Base-by-base conservation (phyloP, 176 grass and related monocot genomes). In the Oryza meridionalis region DNA sequence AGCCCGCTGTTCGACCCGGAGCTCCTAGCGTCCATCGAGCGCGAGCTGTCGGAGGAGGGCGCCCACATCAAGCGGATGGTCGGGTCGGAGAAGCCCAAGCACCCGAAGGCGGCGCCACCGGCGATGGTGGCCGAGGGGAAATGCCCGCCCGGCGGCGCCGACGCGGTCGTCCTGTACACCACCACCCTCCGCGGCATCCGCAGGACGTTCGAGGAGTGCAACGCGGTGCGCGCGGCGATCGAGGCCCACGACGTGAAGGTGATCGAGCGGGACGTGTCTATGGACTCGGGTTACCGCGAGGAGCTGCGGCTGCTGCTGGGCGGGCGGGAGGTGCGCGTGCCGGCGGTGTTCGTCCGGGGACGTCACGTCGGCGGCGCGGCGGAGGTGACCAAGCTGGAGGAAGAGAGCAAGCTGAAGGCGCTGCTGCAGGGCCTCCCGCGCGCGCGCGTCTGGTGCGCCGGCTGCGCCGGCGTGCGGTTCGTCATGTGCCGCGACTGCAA, bases 241-340 rank as follows among this genome's bases (percentile, higher is more conserved):
- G 93, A 96, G 61, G 83, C 88, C 11, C 88, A 94, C 73, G 89
- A 93, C 71, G 91, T 99, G 40, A 84, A 92, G 82, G 76, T 94
- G 68, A 91, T 89, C 70, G 96, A 99, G 86, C 88, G 96, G 53
- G 96, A 99, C 92, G 92, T 99, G 83, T 99, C 96, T 73, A 99
- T 99, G 96, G 96, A 99, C 86, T 94, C 93, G 12, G 96, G 96
- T 4, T 99, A 99, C 86, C 89, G 84, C 67, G 93, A 99, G 89
- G 96, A 99, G 85, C 70, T 99, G 40, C 86, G 89, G 81, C 29
- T 89, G 66, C 84, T 99, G 84, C 87, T 99, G 89, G 88, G 84
- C 37, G 78, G 71, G 19, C 80, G 72, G 82, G 91, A 92, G 73
- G 84, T 96, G 25, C 91, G 87, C 73, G 93, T 96, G 51, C 96